Evolutionary conservation across 306 rosid species (phyloP), one percentile per base, ranked within the genome.

Genomic region (Dalbergia cultrata): DNA sequence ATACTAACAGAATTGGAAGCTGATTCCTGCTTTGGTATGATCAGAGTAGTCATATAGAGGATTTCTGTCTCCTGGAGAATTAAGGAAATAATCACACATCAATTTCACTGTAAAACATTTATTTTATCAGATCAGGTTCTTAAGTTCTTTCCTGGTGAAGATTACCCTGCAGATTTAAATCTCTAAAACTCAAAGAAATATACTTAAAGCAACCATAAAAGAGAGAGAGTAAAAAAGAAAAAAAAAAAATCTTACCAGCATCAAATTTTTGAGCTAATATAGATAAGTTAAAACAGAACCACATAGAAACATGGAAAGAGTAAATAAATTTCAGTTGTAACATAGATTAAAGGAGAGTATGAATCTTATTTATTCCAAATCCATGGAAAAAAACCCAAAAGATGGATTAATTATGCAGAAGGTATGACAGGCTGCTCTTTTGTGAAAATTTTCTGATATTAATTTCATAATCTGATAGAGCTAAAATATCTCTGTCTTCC

Each of bases 1-100:
- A 44, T 72, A 88, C 93, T 89, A 85, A 93, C 98, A 82, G 95
- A 87, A 80, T 82, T 89, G 57, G 98, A 89, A 85, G 95, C 89
- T 0, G 94, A 88, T 83, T 92, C 97, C 88, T 94, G 98, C 89
- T 94, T 94, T 11, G 98, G 98, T 86, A 94, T 77, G 79, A 94
- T 88, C 66, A 94, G 82, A 13, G 98, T 94, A 74, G 95, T 94
- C 82, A 85, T 90, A 19, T 89, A 90, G 74, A 93, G 89, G 79
- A 82, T 90, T 78, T 78, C 93, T 60, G 80, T 85, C 67, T 85
- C 90, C 97, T 93, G 84, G 82, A 84, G 52, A 82, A 58, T 82
- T 61, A 53, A 82, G 22, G 78, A 65, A 76, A 87, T 63, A 45
- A 35, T 26, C 53, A 75, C 14, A 80, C 58, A 64, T 72, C 68